These are phyloP conservation scores for Candida palmyrensis DNA, from an alignment of 805 yeast species.

Conservation along the genomic window DNA sequence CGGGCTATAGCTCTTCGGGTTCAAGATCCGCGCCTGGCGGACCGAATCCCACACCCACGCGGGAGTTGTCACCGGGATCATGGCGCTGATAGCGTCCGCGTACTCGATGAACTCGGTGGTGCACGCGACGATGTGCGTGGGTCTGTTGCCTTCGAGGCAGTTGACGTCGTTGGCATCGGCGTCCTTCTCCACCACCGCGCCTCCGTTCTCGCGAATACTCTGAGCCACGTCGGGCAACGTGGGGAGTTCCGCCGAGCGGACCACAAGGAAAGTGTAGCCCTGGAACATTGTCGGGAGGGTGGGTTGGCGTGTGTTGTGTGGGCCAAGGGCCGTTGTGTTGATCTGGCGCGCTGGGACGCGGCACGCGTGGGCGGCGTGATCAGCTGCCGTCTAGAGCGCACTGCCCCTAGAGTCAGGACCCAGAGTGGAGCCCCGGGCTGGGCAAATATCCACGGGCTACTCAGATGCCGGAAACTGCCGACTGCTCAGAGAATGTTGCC, in stretches of 20 bases:
- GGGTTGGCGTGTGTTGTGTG: too few relatives aligned
- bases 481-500: too few relatives aligned
- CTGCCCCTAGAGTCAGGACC: too few relatives aligned
- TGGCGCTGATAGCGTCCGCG: conserved; percentile 38
- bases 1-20: conserved; percentile 63
- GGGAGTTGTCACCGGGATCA: conserved; percentile 64
- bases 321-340: too few relatives aligned
- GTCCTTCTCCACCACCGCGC: conserved; percentile 15
- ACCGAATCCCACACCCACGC: conserved; percentile 55
- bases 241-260: conserved; percentile 4
- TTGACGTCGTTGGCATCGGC: conserved; percentile 14
- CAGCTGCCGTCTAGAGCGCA: too few relatives aligned
- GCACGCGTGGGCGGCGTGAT: too few relatives aligned
- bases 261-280: conserved; percentile 15
- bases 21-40: conserved; percentile 34
- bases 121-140: conserved; percentile 50
- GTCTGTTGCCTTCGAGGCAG: conserved; percentile 9
- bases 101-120: conserved; percentile 50
- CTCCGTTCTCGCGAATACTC: conserved; percentile 14
- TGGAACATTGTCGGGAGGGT: conserved; percentile 16
- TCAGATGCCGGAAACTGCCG: too few relatives aligned
- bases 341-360: too few relatives aligned
- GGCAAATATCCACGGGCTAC: too few relatives aligned
- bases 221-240: neutral
- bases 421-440: too few relatives aligned